Evolutionary conservation across 164 flowering plant genomes (phyloP).

Genomic region (Stephania japonica): DNA sequence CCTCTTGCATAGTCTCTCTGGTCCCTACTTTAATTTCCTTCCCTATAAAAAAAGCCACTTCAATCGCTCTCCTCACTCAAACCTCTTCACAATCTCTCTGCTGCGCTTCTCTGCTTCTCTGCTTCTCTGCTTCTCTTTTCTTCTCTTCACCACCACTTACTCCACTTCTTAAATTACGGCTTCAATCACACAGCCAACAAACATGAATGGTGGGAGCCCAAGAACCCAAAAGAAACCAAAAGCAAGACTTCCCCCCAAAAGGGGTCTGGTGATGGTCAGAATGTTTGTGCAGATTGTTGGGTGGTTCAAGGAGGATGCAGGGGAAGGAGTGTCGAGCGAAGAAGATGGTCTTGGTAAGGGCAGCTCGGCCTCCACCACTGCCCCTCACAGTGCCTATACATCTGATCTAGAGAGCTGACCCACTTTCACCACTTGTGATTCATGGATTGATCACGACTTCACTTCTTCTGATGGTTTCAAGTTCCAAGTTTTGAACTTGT

Average conservation of each 20-base stretch:
- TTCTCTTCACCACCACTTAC: background rate
- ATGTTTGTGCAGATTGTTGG: constrained; percentile 14
- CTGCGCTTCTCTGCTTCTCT: background rate
- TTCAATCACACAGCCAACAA: background rate
- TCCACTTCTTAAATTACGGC: background rate
- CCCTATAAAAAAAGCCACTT: no score
- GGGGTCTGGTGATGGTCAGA: constrained; percentile 33
- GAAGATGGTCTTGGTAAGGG: constrained; percentile 8
- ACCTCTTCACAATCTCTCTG: background rate
- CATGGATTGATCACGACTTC: background rate
- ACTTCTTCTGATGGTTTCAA: background rate
- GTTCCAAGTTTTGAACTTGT: background rate
- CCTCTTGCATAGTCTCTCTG: no score
- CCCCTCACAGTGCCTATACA: constrained; percentile 2
- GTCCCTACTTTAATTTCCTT: no score
- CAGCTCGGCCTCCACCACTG: constrained; percentile 6
- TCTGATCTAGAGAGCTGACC: constrained; percentile 10
- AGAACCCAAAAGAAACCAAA: constrained; percentile 6
- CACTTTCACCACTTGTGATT: background rate
- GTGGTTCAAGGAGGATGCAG: constrained; percentile 12
- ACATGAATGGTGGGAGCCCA: background rate
- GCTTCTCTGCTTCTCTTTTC: no score
- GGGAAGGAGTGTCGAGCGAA: constrained; percentile 3
- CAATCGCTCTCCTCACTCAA: background rate
- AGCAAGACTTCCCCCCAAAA: constrained; percentile 29